These are phyloP conservation scores for Phytophthora rubi DNA, from an alignment of 352 stramenopile genomes.

Conservation along the genomic window DNA sequence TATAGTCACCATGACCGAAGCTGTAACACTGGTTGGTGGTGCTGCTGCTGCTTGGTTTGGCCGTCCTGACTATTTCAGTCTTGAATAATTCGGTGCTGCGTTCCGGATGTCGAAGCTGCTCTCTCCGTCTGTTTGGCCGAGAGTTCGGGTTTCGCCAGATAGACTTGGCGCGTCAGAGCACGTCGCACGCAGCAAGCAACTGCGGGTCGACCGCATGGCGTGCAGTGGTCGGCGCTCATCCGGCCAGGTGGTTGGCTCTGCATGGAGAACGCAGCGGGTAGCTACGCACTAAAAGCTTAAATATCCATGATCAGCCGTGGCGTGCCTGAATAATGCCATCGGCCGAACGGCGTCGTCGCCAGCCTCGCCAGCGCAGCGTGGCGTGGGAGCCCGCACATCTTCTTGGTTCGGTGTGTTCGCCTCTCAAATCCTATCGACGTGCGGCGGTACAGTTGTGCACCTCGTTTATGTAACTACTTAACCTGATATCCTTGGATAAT, in stretches of 20 bases:
- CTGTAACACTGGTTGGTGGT: neutral
- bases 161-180: conserved; percentile 12
- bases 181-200: conserved; percentile 22
- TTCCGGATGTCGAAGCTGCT: neutral
- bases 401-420: conserved; percentile 12
- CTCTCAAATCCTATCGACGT: conserved; percentile 9
- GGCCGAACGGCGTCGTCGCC: neutral
- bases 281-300: neutral
- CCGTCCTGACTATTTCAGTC: neutral
- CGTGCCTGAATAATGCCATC: neutral
- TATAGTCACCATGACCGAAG: too few species aligned
- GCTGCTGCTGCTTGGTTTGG: neutral
- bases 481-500: too few species aligned
- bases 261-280: neutral
- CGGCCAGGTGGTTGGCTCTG: neutral
- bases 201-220: conserved; percentile 26
- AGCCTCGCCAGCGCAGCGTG: neutral
- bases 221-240: conserved; percentile 3
- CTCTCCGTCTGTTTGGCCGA: conserved; percentile 15
- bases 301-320: neutral
- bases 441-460: neutral
- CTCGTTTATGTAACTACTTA: too few species aligned
- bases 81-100: neutral
- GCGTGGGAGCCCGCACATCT: conserved; percentile 11
- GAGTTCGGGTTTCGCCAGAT: conserved; percentile 23